These are phyloP conservation scores for Ascochyta koolunga DNA, from an alignment of 2,329 filamentous ascomycete species.

Conservation along the genomic window DNA sequence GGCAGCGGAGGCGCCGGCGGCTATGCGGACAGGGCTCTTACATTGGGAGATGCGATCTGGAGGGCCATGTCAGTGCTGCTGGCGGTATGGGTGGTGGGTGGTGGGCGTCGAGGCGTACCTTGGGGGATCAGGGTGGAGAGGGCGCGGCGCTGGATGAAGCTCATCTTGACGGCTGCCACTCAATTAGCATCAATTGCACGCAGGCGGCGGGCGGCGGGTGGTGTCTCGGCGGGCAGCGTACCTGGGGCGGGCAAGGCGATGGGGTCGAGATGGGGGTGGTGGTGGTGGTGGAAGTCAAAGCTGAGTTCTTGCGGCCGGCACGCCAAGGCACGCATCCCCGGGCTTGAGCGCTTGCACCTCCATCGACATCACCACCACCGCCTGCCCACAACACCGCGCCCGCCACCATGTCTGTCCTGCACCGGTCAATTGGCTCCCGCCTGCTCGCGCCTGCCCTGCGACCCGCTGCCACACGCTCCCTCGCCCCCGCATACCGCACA, in stretches of 20 bases:
- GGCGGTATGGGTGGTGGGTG: conserved; percentile 16
- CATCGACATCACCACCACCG: conserved; percentile 28
- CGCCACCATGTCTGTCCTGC: conserved; percentile 48
- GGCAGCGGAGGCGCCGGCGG: conserved; percentile 14
- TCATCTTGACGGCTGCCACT: conserved; percentile 71
- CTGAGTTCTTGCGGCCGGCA: conserved; percentile 36
- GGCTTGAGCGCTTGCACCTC: conserved; percentile 32
- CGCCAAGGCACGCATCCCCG: conserved; percentile 23
- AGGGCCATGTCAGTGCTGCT: conserved; percentile 46
- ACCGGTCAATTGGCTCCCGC: conserved; percentile 49
- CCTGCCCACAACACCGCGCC: conserved; percentile 24
- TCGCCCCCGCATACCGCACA: conserved; percentile 38
- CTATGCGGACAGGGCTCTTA: conserved; percentile 58
- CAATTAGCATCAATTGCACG: conserved; percentile 48
- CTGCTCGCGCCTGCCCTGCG: conserved; percentile 46
- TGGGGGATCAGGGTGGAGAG: conserved; percentile 99
- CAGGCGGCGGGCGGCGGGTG: conserved; percentile 10
- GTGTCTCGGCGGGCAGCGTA: conserved; percentile 28
- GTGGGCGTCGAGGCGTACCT: conserved; percentile 66
- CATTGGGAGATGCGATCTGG: conserved; percentile 82
- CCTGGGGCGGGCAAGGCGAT: conserved; percentile 46
- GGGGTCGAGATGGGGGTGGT: conserved; percentile 42
- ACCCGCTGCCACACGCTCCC: conserved; percentile 30
- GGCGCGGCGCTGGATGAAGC: conserved; percentile 86
- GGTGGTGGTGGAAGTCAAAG: conserved; percentile 41